These are phyloP conservation scores for Fraxinus paxiana DNA, from an alignment of 305 asterid species.

Conservation along the genomic window DNA sequence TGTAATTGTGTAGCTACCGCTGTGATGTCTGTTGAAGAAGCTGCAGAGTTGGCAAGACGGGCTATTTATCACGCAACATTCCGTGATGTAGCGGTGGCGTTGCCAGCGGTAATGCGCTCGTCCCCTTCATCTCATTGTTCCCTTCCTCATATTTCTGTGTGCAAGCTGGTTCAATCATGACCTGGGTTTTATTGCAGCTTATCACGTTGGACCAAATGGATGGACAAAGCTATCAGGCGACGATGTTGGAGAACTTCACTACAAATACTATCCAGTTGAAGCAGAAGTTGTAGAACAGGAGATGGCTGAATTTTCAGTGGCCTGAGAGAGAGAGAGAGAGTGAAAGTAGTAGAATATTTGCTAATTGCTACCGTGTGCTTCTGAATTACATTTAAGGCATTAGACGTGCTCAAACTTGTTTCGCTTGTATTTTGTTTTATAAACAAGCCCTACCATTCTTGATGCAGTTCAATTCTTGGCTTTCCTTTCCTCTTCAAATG, in stretches of 20 bases:
- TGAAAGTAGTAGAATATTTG: background rate
- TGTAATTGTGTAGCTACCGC: constrained; percentile 45
- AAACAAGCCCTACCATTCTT: background rate
- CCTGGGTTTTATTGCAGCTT: constrained; percentile 38
- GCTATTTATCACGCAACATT: constrained; percentile 89
- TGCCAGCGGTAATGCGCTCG: constrained; percentile 61
- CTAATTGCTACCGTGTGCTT: constrained; percentile 13
- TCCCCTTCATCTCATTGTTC: background rate
- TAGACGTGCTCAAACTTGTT: background rate
- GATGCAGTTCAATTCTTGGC: background rate
- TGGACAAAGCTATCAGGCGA: constrained; percentile 89
- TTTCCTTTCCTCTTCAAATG: background rate
- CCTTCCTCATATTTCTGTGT: constrained; percentile 7
- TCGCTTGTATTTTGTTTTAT: background rate
- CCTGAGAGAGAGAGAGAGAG: constrained; percentile 27
- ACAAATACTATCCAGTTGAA: constrained; percentile 68
- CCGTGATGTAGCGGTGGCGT: constrained; percentile 99
- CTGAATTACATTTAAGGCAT: background rate
- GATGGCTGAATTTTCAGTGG: constrained; percentile 57
- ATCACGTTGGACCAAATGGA: constrained; percentile 83
- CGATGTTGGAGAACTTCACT: constrained; percentile 88
- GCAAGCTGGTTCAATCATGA: constrained; percentile 7
- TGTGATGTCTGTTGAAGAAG: constrained; percentile 30
- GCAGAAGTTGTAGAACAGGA: constrained; percentile 71
- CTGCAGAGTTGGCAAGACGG: constrained; percentile 86